Conservation (phyloP, 2,329 filamentous ascomycete species). For the Monilinia laxa region DNA sequence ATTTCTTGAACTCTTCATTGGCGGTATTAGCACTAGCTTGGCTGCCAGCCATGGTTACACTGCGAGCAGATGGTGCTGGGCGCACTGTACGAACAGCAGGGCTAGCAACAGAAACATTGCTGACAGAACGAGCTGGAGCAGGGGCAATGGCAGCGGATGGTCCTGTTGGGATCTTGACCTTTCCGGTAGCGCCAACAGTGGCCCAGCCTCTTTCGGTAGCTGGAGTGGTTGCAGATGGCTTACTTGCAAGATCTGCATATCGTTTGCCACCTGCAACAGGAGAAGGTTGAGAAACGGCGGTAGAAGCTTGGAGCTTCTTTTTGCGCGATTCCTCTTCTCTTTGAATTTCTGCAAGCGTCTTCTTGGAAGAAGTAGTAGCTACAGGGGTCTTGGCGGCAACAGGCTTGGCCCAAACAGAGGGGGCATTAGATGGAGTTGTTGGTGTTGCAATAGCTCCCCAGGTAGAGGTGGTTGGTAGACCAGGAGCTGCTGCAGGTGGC, state of each 20-base stretch:
- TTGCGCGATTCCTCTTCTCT: conserved; percentile 93
- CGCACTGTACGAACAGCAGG: conserved; percentile 47
- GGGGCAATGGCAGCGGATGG: conserved; percentile 51
- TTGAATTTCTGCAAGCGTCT: conserved; percentile 93
- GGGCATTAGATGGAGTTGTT: conserved; percentile 32
- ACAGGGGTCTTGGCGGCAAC: conserved; percentile 44
- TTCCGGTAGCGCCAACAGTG: conserved; percentile 90
- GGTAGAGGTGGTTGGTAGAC: conserved; percentile 82
- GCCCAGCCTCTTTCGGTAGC: conserved; percentile 72
- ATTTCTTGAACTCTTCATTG: conserved; percentile 91
- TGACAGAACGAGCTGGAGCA: conserved; percentile 44
- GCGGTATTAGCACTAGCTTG: conserved; percentile 48
- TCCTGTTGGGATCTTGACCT: conserved; percentile 72
- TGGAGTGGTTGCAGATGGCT: conserved; percentile 52
- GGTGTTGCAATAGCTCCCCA: conserved; percentile 56
- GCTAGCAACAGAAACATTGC: conserved; percentile 31
- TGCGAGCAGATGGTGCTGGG: conserved; percentile 52
- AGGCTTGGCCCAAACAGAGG: conserved; percentile 52
- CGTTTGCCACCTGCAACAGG: conserved; percentile 67
- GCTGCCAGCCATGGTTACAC: conserved; percentile 46
- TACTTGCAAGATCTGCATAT: conserved; percentile 91
- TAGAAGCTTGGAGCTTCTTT: conserved; percentile 56
- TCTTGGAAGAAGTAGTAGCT: conserved; percentile 56
- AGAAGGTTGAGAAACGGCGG: conserved; percentile 45
- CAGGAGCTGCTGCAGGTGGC: conserved; percentile 65